Conservation (phyloP, 1,284 basidiomycete species). For the Peniophora sp. region DNA sequence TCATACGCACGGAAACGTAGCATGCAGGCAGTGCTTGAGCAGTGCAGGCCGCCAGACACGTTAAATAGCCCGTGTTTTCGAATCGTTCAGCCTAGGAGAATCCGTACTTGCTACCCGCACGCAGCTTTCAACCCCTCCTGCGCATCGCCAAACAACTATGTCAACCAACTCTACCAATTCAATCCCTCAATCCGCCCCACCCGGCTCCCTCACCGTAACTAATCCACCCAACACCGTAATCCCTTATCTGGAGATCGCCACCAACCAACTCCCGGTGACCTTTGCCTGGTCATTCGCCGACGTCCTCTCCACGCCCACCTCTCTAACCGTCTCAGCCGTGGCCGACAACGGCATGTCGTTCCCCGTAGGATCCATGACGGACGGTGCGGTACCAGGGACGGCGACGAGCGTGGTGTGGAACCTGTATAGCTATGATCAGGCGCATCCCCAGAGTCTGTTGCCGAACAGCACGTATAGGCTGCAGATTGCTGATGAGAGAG, state of each 20-base stretch:
- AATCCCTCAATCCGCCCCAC: constrained; percentile 51
- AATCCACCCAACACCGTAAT: constrained; percentile 74
- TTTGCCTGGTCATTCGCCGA: constrained; percentile 90
- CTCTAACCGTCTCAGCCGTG: constrained; percentile 75
- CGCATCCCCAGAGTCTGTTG: constrained; percentile 58
- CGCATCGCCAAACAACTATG: no score
- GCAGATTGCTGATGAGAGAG: constrained; percentile 74
- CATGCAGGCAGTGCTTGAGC: no score
- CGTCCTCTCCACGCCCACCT: constrained; percentile 58
- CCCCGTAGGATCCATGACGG: constrained; percentile 66
- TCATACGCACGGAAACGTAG: no score
- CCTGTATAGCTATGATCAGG: constrained; percentile 67
- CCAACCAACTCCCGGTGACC: constrained; percentile 65
- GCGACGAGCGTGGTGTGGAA: constrained; percentile 79
- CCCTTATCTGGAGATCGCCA: constrained; percentile 87
- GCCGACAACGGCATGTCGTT: constrained; percentile 86
- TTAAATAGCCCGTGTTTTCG: no score
- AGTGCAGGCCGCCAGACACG: no score
- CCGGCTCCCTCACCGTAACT: constrained; percentile 65
- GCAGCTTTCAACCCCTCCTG: no score
- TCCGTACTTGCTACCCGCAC: no score
- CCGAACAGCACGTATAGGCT: constrained; percentile 72
- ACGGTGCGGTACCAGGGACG: constrained; percentile 64
- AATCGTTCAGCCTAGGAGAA: no score
- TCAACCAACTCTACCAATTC: neutral